Base-by-base conservation (phyloP, 148 eudicot genomes). In the Hydrangea macrophylla region DNA sequence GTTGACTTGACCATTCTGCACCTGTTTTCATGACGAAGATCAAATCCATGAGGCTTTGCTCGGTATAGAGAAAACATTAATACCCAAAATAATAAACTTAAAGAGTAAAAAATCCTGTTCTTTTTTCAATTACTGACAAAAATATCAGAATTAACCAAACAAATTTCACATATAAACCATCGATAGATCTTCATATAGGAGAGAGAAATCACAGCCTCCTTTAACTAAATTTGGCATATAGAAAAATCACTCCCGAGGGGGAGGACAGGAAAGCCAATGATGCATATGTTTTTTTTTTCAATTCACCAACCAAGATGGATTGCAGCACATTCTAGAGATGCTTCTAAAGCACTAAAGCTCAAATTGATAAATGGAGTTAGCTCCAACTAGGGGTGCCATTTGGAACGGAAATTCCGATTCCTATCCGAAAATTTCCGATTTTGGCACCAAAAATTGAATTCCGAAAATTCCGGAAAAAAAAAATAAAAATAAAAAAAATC, bases 1-100 rank as follows among this genome's bases (percentile, higher is more conserved):
- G 39, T 48, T 51, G 69, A 37, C 60, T 65, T 66, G 25, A n/a
- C 40, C 23, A 53, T 36, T 8, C 53, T n/a, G 53, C 17, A 24
- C 71, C 53, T 26, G 32, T 57, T 44, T 31, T 28, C 27, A 30
- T 62, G n/a, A 22, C 23, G 56, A 30, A 24, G 66, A 62, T 42
- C 51, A 42, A 25, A 39, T 42, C 4, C 7, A 25, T 26, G 35
- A 62, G 20, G 58, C 27, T 40, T 44, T 65, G 4, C 12, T 65
- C 44, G 11, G 28, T 65, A 53, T n/a, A 7, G 35, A 26, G 15
- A 32, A 9, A 31, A 36, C 70, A 17, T 54, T 37, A 30, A 30
- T 12, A 37, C 20, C 48, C 54, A 9, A 9, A 55, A 48, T 22
- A 20, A 55, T 23, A 67, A 36, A 25, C 15, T 36, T 67, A 17